These are phyloP conservation scores for Claviceps lovelessii DNA, from an alignment of 2,329 filamentous ascomycete species.

Conservation along the genomic window DNA sequence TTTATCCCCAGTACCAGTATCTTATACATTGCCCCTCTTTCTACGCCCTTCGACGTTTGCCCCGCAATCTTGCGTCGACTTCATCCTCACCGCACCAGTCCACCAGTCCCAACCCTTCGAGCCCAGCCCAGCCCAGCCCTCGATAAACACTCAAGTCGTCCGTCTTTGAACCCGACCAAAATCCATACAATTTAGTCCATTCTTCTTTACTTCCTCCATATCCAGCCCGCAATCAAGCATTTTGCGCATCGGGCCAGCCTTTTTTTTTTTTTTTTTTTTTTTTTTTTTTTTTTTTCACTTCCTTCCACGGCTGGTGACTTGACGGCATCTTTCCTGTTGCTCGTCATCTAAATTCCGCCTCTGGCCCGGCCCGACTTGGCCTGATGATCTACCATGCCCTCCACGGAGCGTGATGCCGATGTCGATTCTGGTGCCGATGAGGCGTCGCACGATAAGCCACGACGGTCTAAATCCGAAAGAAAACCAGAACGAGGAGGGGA, in stretches of 20 bases:
- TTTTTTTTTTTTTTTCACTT: neutral
- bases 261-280: neutral
- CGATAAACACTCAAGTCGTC: conserved; percentile 1
- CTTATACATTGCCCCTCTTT: neutral
- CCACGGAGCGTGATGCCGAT: conserved; percentile 28
- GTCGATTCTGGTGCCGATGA: conserved; percentile 20
- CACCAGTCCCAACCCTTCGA: neutral
- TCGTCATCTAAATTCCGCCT: neutral
- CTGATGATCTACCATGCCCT: conserved; percentile 25
- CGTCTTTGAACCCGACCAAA: neutral
- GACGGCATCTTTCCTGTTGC: neutral
- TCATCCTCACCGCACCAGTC: neutral
- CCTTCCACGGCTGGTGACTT: neutral
- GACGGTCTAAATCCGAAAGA: conserved; percentile 25
- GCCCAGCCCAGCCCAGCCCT: neutral
- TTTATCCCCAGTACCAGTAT: neutral
- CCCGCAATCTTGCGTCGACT: neutral
- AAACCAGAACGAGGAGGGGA: conserved; percentile 12
- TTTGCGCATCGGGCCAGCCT: neutral
- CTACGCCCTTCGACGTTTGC: neutral
- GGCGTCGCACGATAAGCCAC: conserved; percentile 25
- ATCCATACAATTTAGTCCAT: neutral
- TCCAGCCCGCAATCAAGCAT: neutral
- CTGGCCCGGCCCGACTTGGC: neutral
- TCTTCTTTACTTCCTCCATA: neutral